Percentiles rank a stretch among this genome's conserved stretches.
Conservation (phyloP, 352 stramenopile species). For the Pythium grandisporangium region DNA sequence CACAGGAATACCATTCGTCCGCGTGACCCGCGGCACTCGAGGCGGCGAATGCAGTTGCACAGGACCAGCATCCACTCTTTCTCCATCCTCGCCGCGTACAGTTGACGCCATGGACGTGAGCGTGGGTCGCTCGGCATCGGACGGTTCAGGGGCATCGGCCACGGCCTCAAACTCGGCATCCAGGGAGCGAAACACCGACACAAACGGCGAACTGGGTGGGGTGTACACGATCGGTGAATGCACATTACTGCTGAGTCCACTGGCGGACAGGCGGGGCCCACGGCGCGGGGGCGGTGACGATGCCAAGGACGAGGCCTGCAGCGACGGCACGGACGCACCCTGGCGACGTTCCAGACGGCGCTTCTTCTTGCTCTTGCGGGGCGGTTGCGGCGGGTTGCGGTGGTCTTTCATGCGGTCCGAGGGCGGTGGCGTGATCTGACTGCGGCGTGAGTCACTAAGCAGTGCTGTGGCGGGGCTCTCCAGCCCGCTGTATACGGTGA, state of each 20-base stretch:
- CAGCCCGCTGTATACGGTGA: too few relatives aligned
- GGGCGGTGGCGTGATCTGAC: constrained; percentile 50
- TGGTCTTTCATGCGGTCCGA: constrained; percentile 58
- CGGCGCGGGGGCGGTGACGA: too few relatives aligned
- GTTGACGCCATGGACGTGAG: too few relatives aligned
- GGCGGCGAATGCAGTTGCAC: too few relatives aligned
- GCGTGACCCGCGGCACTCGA: too few relatives aligned
- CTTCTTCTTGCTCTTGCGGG: constrained; percentile 21
- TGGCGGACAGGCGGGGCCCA: too few relatives aligned
- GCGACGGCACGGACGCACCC: background rate
- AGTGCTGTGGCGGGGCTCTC: background rate
- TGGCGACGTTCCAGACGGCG: constrained; percentile 8
- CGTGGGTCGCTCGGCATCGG: too few relatives aligned
- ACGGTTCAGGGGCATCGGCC: constrained; percentile 44
- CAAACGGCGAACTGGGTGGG: constrained; percentile 12
- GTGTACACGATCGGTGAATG: constrained; percentile 23
- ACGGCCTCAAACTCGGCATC: constrained; percentile 57
- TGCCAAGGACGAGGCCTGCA: background rate
- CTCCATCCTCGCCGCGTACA: too few relatives aligned
- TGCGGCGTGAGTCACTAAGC: constrained; percentile 1
- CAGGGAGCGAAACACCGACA: constrained; percentile 48
- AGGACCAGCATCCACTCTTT: too few relatives aligned
- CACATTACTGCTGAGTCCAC: constrained; percentile 16
- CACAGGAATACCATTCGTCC: too few relatives aligned
- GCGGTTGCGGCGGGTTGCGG: constrained; percentile 53